These are phyloP conservation scores for Tuber microsphaerosporum DNA, from an alignment of 495 filamentous ascomycete genomes.

Conservation along the genomic window DNA sequence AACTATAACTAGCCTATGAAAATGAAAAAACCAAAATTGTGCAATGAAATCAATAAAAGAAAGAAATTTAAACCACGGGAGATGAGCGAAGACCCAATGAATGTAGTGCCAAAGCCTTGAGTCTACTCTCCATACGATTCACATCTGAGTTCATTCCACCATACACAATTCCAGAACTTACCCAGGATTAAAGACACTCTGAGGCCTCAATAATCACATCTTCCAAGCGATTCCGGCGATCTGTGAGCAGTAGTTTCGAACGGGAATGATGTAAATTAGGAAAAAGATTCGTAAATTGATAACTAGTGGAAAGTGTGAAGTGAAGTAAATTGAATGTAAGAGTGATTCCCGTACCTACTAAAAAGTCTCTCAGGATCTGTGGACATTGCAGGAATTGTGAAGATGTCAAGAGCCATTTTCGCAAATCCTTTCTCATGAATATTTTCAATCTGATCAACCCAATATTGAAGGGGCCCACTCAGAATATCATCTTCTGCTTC, in stretches of 20 bases:
- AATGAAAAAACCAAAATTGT: no score
- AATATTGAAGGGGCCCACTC: neutral
- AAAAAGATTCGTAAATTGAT: no score
- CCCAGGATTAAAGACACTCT: slow-evolving; percentile 14
- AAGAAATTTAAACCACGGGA: neutral
- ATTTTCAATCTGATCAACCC: neutral
- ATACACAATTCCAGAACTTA: no score
- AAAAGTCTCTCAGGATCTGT: slow-evolving; percentile 23
- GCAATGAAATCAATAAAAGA: no score
- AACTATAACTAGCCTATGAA: no score
- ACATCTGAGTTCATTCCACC: neutral
- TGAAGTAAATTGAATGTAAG: no score
- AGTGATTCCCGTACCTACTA: no score
- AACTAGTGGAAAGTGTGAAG: no score
- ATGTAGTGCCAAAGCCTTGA: neutral
- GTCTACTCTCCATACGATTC: neutral
- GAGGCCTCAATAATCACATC: slow-evolving; percentile 7
- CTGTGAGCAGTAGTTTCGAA: neutral
- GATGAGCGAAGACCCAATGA: neutral
- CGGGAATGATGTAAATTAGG: neutral
- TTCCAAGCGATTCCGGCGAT: neutral
- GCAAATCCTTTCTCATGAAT: neutral
- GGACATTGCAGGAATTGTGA: slow-evolving; percentile 31
- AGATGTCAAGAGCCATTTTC: slow-evolving; percentile 25
- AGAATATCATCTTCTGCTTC: neutral